Conservation (phyloP, 257 asterid genomes). For the Fraxinus americana region DNA sequence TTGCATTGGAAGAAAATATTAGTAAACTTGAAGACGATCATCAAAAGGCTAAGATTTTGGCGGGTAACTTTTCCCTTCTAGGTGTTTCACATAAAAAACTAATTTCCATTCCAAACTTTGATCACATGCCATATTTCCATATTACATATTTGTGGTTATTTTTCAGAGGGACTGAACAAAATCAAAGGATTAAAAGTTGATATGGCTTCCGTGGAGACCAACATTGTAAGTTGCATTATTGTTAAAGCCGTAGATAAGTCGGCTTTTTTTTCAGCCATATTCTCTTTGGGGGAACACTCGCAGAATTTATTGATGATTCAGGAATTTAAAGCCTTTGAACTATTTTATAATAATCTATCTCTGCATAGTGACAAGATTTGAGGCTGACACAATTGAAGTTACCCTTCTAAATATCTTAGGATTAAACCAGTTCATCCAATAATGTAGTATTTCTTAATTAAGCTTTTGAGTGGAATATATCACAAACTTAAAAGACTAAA, state of each 20-base stretch:
- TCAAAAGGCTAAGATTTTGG: slow-evolving; percentile 75
- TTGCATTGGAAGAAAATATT: slow-evolving; percentile 76
- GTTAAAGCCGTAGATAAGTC: not conserved
- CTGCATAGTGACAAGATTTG: slow-evolving; percentile 3
- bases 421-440: not conserved
- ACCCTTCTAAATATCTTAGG: not conserved
- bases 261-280: not conserved
- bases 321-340: slow-evolving; percentile 15
- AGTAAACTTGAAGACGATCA: slow-evolving; percentile 81
- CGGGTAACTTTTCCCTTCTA: slow-evolving; percentile 47
- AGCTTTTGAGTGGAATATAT: not conserved
- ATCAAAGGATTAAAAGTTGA: slow-evolving; percentile 86
- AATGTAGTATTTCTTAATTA: not conserved
- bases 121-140: not conserved
- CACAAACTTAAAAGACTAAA: not conserved
- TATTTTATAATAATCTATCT: not conserved
- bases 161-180: slow-evolving; percentile 70
- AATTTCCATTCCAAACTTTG: not conserved
- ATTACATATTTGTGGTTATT: slow-evolving; percentile 8
- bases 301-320: not conserved
- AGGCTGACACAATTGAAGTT: slow-evolving; percentile 14
- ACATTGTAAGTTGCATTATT: slow-evolving; percentile 71
- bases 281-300: not conserved
- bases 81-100: slow-evolving; percentile 14
- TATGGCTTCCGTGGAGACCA: slow-evolving; percentile 76